phyloP scores from a whole-genome alignment of 768 basidiomycete species.

The Rubroboletus satanas region DNA sequence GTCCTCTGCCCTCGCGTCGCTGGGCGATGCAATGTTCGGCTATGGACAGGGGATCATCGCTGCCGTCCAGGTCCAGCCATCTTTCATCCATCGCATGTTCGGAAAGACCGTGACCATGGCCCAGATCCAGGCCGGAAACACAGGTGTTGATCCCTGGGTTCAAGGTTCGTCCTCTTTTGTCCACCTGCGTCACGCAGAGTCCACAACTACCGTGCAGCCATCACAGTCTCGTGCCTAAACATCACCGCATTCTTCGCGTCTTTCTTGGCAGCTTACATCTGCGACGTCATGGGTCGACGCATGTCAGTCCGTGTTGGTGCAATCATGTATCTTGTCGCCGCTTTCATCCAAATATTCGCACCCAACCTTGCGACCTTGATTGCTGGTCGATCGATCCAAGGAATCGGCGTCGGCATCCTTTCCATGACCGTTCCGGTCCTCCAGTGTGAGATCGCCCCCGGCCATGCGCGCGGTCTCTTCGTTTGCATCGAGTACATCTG shows the following conservation, averaged over 20 bases:
- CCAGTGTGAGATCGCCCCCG: constrained; percentile 48
- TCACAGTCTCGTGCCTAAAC: constrained; percentile 47
- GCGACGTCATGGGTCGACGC: constrained; percentile 48
- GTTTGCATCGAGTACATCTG: constrained; percentile 53
- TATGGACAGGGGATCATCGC: constrained; percentile 54
- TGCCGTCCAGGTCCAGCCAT: constrained; percentile 48
- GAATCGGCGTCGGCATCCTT: constrained; percentile 47
- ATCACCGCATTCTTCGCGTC: constrained; percentile 48
- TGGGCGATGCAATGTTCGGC: constrained; percentile 56
- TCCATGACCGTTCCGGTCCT: constrained; percentile 49
- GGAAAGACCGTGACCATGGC: constrained; percentile 41
- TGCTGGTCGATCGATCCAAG: constrained; percentile 44
- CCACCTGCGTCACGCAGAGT: not conserved
- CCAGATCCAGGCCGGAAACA: constrained; percentile 41
- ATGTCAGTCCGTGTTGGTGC: constrained; percentile 49
- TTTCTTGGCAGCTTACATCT: constrained; percentile 44
- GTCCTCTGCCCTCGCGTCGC: constrained; percentile 50
- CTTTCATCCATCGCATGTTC: constrained; percentile 49
- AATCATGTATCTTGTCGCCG: constrained; percentile 45
- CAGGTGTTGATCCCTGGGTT: constrained; percentile 43
- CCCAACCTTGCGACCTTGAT: constrained; percentile 41
- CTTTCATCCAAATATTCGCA: constrained; percentile 48
- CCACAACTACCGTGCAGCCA: constrained; percentile 32
- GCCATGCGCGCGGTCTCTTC: constrained; percentile 48
- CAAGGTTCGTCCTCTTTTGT: constrained; percentile 35